Evolutionary conservation across 805 yeast species (phyloP).

Genomic region (Candida ascalaphidarum): DNA sequence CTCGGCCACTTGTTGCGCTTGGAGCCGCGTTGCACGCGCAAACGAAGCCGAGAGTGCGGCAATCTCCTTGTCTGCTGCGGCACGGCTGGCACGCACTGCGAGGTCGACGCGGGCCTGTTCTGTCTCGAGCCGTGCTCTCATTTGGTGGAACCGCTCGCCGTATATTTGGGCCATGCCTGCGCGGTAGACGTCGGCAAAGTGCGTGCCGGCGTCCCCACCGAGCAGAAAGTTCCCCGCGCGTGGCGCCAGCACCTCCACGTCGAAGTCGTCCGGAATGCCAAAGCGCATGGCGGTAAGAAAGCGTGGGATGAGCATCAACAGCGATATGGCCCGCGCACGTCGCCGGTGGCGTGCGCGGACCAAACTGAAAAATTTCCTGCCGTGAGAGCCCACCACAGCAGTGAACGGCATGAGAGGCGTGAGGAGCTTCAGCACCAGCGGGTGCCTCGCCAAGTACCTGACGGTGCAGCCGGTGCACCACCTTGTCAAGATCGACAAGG

Average conservation of each 20-base stretch:
- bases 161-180: no score
- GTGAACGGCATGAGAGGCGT: conserved; percentile 53
- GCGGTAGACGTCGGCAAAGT: no score
- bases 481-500: conserved; percentile 65
- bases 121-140: no score
- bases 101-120: background rate
- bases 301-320: conserved; percentile 1
- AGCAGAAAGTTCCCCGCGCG: no score
- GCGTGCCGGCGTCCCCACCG: no score
- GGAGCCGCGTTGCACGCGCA: conserved; percentile 1
- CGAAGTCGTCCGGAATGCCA: conserved; percentile 18
- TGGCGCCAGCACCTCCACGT: conserved; percentile 3
- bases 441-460: conserved; percentile 40
- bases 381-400: no score
- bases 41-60: no score
- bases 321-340: conserved; percentile 1
- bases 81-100: conserved; percentile 10
- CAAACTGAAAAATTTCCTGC: no score
- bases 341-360: background rate
- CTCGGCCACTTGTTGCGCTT: conserved; percentile 6
- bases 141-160: no score
- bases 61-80: conserved; percentile 7
- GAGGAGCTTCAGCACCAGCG: no score
- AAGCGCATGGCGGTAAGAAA: conserved; percentile 12
- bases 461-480: conserved; percentile 91